Base-by-base conservation (phyloP, 1,139 yeast genomes). In the Geotrichum candidum region DNA sequence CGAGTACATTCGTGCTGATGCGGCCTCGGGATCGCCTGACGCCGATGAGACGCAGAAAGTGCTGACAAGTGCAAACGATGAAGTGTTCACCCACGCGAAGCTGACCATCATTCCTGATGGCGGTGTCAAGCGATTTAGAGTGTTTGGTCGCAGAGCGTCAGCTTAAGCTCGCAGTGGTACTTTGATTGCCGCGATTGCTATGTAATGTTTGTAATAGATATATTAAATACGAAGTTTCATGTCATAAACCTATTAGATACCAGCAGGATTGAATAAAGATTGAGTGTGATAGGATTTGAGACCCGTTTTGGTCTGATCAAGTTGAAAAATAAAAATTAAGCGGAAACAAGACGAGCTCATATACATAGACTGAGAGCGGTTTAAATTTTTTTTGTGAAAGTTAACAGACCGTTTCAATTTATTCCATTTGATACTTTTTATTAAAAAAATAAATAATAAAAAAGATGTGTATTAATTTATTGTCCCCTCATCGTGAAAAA, bases 31-130 rank as follows among this genome's bases (percentile, higher is more conserved):
- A 25, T 58, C 63, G 23, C 22, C 48, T 27, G 55, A 66, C 2
- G 57, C 55, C 27, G 59, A 53, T 25, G 55, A 31, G 15, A 33
- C 54, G n/a, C 59, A 57, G 41, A 58, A 60, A 1, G 53, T 57
- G 6, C 57, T 63, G 46, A 54, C 50, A 13, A 59, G 63, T 25
- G 46, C 62, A 22, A 62, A 66, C 18, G 65, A 65, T 22, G 68
- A 68, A 31, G 65, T 68, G n/a, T 73, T 67, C 60, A 81, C 94
- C 6, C 96, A 90, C 71, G 89, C 90, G 45, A 83, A 86, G 71
- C 73, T 92, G 67, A 85, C 90, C 22, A 88, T 92, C 73, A 88
- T 91, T 66, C 98, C 98, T 38, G 98, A 92, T 71, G 98, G 98
- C 60, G 98, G 98, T 65, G 90, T 91, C 62, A 92, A 92, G 80